A percentile compares a stretch with the other conserved stretches of the same genome.
phyloP scores from a whole-genome alignment of 179 eudicot genomes.

The Pouteria campechiana region DNA sequence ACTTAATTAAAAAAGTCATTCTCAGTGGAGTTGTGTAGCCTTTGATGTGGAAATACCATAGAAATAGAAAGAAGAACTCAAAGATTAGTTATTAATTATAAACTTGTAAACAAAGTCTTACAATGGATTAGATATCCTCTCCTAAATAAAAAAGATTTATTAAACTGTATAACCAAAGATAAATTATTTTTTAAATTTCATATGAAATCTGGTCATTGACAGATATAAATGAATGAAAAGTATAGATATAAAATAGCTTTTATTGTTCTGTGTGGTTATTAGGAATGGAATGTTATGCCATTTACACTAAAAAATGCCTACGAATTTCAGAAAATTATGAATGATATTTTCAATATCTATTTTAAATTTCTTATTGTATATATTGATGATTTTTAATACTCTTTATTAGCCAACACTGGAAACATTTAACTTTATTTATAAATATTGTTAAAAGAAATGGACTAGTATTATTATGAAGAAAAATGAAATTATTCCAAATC shows the following conservation, averaged over 20 bases:
- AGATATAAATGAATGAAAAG: neutral
- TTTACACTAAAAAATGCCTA: neutral
- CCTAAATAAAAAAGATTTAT: neutral
- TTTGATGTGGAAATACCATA: no score
- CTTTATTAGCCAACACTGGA: neutral
- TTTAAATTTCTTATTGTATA: neutral
- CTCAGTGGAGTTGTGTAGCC: neutral
- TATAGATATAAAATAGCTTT: neutral
- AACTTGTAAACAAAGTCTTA: no score
- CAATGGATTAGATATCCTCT: neutral
- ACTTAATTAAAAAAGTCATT: neutral
- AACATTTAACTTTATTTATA: no score
- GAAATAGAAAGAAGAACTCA: no score
- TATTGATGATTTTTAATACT: neutral
- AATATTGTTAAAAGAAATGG: no score
- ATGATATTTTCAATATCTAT: no score
- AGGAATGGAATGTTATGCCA: neutral
- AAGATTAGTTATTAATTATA: no score
- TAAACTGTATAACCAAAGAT: neutral
- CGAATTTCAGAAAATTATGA: neutral
- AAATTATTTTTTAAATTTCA: neutral
- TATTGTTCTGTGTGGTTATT: neutral
- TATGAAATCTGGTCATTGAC: no score
- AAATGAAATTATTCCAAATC: no score
- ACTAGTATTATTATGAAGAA: no score